Base-by-base conservation (phyloP, 768 basidiomycete genomes). In the Ramaria sp. region DNA sequence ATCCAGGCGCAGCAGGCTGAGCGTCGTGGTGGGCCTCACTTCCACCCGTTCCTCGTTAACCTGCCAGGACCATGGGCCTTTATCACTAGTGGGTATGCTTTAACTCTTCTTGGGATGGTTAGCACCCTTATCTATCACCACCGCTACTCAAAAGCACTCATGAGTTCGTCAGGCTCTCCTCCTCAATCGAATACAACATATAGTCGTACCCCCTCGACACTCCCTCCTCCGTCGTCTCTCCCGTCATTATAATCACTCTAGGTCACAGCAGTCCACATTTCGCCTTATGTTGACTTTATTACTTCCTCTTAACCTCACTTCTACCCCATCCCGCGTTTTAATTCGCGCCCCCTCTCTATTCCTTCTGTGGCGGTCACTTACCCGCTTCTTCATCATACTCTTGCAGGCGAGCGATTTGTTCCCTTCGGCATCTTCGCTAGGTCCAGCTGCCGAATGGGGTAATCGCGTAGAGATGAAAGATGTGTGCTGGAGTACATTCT, bases 401-500 rank as follows among this genome's bases (percentile, higher is more conserved):
- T 63, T 84, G 1, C 84, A 88, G 62, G 75, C 78, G 0, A 70
- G 75, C 5, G 68, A 72, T 55, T 55, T 70, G 7, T 73, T 69
- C 55, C 72, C 77, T 3, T 58, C 67, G 3, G 60, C 66, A 18
- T 56, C 62, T 41, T 66, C 63, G 18, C 57, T 76, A 10, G 66
- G 67, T 34, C 34, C 61, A 1, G 50, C 84, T 5, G 71, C 70
- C 1, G 53, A 63, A 0, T 82, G 78, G 81, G 72, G 64, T 5
- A 64, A 70, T 7, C 61, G 67, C 32, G 73, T 71, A 59, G 75
- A 79, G 36, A 86, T 84, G 71, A 65, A 73, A 0, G 71, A 80
- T 24, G 69, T 88, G 9, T 87, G 85, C 63, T 89, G 88, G 87
- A 69, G 68, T 30, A 86, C 84, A 0, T 89, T 88, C 63, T 73